Evolutionary conservation across 2,329 filamentous ascomycete species (phyloP).

Genomic region (Phoma herbarum): DNA sequence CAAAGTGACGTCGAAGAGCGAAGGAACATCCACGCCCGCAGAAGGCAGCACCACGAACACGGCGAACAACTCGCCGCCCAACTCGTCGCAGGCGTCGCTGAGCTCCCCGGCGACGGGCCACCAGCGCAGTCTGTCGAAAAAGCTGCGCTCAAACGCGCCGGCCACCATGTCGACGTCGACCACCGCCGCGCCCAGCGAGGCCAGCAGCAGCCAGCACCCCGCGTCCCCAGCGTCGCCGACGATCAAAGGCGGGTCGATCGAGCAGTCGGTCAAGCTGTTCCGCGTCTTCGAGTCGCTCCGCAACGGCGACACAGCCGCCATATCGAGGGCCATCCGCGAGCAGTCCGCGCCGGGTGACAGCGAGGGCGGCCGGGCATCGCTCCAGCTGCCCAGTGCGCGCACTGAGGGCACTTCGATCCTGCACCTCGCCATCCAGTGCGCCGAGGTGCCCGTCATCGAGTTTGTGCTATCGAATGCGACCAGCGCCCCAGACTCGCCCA

Average conservation of each 20-base stretch:
- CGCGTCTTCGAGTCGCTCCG: slow-evolving; percentile 91
- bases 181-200: slow-evolving; percentile 17
- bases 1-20: slow-evolving; percentile 47
- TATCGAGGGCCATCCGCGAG: slow-evolving; percentile 84
- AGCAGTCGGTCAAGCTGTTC: slow-evolving; percentile 94
- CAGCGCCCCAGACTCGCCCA: slow-evolving; percentile 62
- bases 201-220: slow-evolving; percentile 23
- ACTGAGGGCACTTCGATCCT: slow-evolving; percentile 88
- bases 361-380: slow-evolving; percentile 64
- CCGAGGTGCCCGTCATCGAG: slow-evolving; percentile 89
- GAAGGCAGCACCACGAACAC: slow-evolving; percentile 25
- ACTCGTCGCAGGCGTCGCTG: slow-evolving; percentile 37
- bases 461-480: slow-evolving; percentile 79
- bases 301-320: slow-evolving; percentile 88
- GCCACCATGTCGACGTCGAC: slow-evolving; percentile 42
- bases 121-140: slow-evolving; percentile 41
- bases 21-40: slow-evolving; percentile 35
- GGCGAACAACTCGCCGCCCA: slow-evolving; percentile 28
- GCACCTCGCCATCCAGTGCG: slow-evolving; percentile 94
- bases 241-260: slow-evolving; percentile 65
- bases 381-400: slow-evolving; percentile 51
- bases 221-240: slow-evolving; percentile 39
- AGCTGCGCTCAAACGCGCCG: slow-evolving; percentile 41
- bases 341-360: slow-evolving; percentile 56
- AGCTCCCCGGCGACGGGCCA: slow-evolving; percentile 37